Percentiles rank a stretch among this genome's conserved stretches.
Evolutionary conservation across 1,284 basidiomycete species (phyloP).

Genomic region (Stygiomarasmius scandens): DNA sequence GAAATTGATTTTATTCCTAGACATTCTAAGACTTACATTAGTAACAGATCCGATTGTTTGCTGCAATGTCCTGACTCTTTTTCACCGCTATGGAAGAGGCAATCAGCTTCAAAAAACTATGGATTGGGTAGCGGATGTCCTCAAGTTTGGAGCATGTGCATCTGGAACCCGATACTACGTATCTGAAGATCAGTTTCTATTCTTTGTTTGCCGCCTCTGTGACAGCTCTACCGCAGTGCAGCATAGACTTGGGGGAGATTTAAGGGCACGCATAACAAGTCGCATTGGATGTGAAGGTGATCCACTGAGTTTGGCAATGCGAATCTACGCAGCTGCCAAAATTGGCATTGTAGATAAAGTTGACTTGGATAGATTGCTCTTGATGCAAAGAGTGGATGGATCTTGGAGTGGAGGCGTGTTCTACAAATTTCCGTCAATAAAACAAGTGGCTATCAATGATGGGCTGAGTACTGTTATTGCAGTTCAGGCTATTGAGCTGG

Average conservation of each 20-base stretch:
- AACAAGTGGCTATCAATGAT: constrained; percentile 38
- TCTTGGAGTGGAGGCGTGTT: constrained; percentile 42
- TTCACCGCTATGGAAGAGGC: constrained; percentile 52
- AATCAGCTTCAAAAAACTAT: constrained; percentile 48
- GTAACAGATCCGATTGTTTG: constrained; percentile 52
- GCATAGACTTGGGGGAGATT: constrained; percentile 34
- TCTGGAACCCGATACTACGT: constrained; percentile 61
- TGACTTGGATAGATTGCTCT: constrained; percentile 33
- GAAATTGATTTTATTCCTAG: too few relatives aligned
- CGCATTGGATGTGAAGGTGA: constrained; percentile 54
- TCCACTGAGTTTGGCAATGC: constrained; percentile 44
- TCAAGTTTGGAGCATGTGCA: constrained; percentile 54
- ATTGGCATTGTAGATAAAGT: constrained; percentile 30
- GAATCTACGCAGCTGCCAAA: constrained; percentile 30
- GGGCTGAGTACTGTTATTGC: constrained; percentile 44
- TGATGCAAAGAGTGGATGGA: constrained; percentile 41
- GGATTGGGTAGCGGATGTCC: constrained; percentile 52
- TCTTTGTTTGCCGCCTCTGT: constrained; percentile 53
- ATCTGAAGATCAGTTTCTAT: constrained; percentile 39
- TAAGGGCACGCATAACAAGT: constrained; percentile 48
- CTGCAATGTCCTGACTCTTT: constrained; percentile 52
- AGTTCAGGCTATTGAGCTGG: constrained; percentile 16
- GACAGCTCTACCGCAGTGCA: constrained; percentile 35
- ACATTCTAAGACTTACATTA: too few relatives aligned
- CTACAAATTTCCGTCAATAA: constrained; percentile 42